Conservation (phyloP, 1,284 basidiomycete genomes). For the Stereum hirsutum region DNA sequence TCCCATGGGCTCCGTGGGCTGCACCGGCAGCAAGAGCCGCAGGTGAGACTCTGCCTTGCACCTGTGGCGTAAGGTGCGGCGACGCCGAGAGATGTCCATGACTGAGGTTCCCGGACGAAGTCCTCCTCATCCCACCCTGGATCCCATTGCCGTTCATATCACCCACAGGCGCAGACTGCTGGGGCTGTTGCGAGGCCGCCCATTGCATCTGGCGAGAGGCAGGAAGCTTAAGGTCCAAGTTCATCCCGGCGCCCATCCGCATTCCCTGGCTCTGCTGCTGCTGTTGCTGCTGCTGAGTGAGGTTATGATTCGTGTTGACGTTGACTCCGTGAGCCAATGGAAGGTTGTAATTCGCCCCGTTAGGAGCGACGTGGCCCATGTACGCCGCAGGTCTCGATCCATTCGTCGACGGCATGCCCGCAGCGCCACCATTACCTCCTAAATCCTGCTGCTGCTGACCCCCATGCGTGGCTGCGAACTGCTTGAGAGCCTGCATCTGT, state of each 20-base stretch:
- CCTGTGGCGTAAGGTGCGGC: neutral
- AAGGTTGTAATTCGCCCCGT: constrained; percentile 27
- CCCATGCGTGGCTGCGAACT: constrained; percentile 27
- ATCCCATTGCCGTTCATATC: neutral
- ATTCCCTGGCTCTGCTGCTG: neutral
- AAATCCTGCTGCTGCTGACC: too few relatives aligned
- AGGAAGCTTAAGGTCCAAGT: constrained; percentile 31
- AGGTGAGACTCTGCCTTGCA: constrained; percentile 6
- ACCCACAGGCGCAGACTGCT: neutral
- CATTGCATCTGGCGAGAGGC: constrained; percentile 34
- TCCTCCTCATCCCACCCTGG: neutral
- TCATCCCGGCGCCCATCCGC: constrained; percentile 7
- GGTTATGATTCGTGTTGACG: constrained; percentile 14
- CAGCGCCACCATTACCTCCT: too few relatives aligned
- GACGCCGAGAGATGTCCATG: constrained; percentile 1
- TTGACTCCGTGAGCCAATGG: constrained; percentile 17
- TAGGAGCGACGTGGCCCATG: constrained; percentile 23
- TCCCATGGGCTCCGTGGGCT: constrained; percentile 19
- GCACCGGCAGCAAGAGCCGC: too few relatives aligned
- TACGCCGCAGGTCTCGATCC: constrained; percentile 19
- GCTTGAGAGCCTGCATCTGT: constrained; percentile 47
- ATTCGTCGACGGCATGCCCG: too few relatives aligned
- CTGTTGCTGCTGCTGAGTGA: too few relatives aligned
- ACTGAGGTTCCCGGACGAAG: neutral
- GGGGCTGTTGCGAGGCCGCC: constrained; percentile 16